Base-by-base conservation (phyloP, 176 grass and related monocot species). In the Paspalum notatum region DNA sequence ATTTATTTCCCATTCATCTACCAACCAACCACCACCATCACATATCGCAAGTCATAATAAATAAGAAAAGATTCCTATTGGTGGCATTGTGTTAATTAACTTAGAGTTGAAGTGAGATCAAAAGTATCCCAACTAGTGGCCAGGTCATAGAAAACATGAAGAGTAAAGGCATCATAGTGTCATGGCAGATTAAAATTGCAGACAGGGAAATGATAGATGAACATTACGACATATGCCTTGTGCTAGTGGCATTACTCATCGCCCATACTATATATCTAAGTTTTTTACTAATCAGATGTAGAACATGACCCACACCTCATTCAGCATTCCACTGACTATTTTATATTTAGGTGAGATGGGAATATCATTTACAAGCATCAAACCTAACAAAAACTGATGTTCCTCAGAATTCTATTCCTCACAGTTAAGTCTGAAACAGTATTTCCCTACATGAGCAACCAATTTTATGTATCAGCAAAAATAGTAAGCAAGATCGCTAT, bases 381-480 rank as follows among this genome's bases (percentile, higher is more conserved):
- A 75, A 38, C 9, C 44, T 52, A 40, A 25, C 78, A 20, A 69
- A 76, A 82, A 7, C 25, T 43, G 14, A 42, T 51, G 40, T 62
- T 51, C 8, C 38, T 21, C 54, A 61, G 4, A 60, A 61, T 68
- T 75, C 25, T 42, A 12, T 44, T 24, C 21, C n/a, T 81, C 62
- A 13, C 48, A 76, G 47, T 24, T 69, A 75, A 81, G 44, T 43
- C 75, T 12, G 4, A 61, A 68, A 20, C 27, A 74, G 9, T 67
- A n/a, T 38, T 87, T 75, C 17, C 44, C 45, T 64, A 18, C 46
- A 45, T 55, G 0, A 38, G 5, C 45, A 61, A 56, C 25, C 51
- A 75, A 52, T 44, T 76, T 81, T 76, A 47, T 11, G 45, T 47
- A 47, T 8, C 50, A 81, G 27, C 24, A 64, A 22, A 66, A 66